Percentiles rank a stretch among this genome's conserved stretches.
phyloP scores from a whole-genome alignment of 257 asterid genomes.

The Salvia splendens region DNA sequence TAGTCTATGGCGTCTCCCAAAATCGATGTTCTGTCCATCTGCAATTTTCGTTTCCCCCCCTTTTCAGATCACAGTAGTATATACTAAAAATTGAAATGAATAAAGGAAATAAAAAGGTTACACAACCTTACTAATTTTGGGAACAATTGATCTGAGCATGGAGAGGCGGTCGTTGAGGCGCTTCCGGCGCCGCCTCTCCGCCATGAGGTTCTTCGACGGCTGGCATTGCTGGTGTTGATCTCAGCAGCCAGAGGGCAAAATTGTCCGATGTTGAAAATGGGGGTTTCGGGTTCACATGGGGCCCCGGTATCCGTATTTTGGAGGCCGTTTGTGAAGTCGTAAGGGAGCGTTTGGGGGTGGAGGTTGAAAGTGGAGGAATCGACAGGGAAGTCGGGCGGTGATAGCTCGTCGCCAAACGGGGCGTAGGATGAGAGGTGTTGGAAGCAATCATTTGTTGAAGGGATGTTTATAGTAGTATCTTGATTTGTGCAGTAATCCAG shows the following conservation, averaged over 20 bases:
- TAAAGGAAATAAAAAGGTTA: no score
- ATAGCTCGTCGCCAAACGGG: slow-evolving; percentile 43
- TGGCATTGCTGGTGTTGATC: slow-evolving; percentile 42
- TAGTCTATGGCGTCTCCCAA: slow-evolving; percentile 86
- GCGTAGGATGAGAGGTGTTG: slow-evolving; percentile 13
- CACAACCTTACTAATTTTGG: slow-evolving; percentile 75
- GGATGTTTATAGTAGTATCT: slow-evolving; percentile 26
- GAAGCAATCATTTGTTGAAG: slow-evolving; percentile 21
- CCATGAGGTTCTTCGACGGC: slow-evolving; percentile 85
- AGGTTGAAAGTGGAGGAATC: slow-evolving; percentile 39
- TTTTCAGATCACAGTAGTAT: not conserved
- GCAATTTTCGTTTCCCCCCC: not conserved
- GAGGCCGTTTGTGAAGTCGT: slow-evolving; percentile 21
- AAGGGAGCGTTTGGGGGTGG: slow-evolving; percentile 33
- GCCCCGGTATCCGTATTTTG: slow-evolving; percentile 24
- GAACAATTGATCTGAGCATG: slow-evolving; percentile 87
- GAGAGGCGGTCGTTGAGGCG: slow-evolving; percentile 82
- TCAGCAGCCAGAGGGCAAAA: slow-evolving; percentile 28
- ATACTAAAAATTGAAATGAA: no score
- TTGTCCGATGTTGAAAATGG: slow-evolving; percentile 39
- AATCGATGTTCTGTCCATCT: slow-evolving; percentile 92
- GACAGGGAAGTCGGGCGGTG: slow-evolving; percentile 38
- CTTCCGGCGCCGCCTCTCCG: slow-evolving; percentile 82
- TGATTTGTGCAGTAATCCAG: slow-evolving; percentile 30
- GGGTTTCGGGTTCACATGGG: slow-evolving; percentile 46